Evolutionary conservation across 1,284 basidiomycete species (phyloP).

Genomic region (Leccinum griseonigrum): DNA sequence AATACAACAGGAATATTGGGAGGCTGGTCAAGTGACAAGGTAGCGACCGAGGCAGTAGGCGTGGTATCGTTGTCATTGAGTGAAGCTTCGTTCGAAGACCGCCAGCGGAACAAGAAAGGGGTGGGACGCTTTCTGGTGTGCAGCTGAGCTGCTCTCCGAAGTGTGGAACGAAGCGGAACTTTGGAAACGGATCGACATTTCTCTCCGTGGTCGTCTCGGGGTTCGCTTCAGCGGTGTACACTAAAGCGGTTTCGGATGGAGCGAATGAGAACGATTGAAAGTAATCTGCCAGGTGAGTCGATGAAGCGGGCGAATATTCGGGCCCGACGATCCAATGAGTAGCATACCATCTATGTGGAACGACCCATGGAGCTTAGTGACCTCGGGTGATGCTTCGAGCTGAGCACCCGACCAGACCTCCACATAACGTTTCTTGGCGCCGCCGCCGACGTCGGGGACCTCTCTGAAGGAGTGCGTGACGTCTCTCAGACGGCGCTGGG

Average conservation of each 20-base stretch:
- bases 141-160: constrained; percentile 50
- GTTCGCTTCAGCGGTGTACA: constrained; percentile 59
- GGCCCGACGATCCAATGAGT: neutral
- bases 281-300: constrained; percentile 37
- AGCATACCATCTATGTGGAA: constrained; percentile 61
- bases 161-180: constrained; percentile 51
- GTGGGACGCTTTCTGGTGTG: constrained; percentile 47
- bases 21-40: constrained; percentile 18
- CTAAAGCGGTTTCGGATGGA: constrained; percentile 46
- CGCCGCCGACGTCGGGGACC: constrained; percentile 19
- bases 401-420: constrained; percentile 56
- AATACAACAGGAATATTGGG: constrained; percentile 35
- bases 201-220: constrained; percentile 13
- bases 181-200: constrained; percentile 39
- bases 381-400: constrained; percentile 48
- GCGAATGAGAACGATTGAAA: constrained; percentile 50
- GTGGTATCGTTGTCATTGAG: neutral
- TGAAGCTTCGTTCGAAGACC: neutral
- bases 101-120: constrained; percentile 50
- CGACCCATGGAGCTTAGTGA: constrained; percentile 55
- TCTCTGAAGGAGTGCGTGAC: constrained; percentile 49
- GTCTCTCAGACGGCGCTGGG: constrained; percentile 44
- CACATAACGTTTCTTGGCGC: constrained; percentile 49
- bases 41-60: constrained; percentile 8
- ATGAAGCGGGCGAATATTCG: neutral